A percentile compares a stretch with the other conserved stretches of the same genome.
Conservation (phyloP, 768 basidiomycete genomes). For the Ramaria sp. region DNA sequence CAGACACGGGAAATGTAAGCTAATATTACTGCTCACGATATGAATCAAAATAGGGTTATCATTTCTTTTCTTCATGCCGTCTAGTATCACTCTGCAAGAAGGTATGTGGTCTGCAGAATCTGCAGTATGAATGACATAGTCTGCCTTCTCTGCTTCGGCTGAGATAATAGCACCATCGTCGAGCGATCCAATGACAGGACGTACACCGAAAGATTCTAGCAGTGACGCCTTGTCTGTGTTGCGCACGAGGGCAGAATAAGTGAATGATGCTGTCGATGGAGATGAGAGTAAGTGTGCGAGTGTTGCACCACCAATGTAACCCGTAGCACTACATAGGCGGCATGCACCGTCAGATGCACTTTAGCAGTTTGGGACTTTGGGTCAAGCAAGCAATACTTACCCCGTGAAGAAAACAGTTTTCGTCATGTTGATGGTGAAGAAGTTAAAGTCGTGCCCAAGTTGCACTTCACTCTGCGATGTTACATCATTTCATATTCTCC, state of each 20-base stretch:
- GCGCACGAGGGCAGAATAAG: slow-evolving; percentile 35
- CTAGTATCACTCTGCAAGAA: too few relatives aligned
- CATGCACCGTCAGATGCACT: background rate
- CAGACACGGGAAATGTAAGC: background rate
- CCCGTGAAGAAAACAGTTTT: background rate
- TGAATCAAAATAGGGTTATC: too few relatives aligned
- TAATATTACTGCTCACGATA: background rate
- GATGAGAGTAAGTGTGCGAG: slow-evolving; percentile 38
- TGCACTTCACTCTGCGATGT: too few relatives aligned
- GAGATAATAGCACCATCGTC: slow-evolving; percentile 30
- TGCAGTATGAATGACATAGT: too few relatives aligned
- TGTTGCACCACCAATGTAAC: too few relatives aligned
- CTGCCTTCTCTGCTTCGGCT: slow-evolving; percentile 31
- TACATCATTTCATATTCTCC: too few relatives aligned
- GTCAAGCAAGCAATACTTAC: background rate
- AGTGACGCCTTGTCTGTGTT: too few relatives aligned
- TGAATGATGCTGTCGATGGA: slow-evolving; percentile 29
- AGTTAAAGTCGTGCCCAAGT: background rate
- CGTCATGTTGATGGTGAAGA: background rate
- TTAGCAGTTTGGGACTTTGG: background rate
- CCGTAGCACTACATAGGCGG: too few relatives aligned
- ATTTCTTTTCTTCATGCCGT: too few relatives aligned
- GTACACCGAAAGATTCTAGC: slow-evolving; percentile 22
- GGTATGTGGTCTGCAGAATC: too few relatives aligned
- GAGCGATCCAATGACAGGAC: slow-evolving; percentile 30